Evolutionary conservation across 2,329 filamentous ascomycete genomes (phyloP).

Genomic region (Sporothrix protearum): DNA sequence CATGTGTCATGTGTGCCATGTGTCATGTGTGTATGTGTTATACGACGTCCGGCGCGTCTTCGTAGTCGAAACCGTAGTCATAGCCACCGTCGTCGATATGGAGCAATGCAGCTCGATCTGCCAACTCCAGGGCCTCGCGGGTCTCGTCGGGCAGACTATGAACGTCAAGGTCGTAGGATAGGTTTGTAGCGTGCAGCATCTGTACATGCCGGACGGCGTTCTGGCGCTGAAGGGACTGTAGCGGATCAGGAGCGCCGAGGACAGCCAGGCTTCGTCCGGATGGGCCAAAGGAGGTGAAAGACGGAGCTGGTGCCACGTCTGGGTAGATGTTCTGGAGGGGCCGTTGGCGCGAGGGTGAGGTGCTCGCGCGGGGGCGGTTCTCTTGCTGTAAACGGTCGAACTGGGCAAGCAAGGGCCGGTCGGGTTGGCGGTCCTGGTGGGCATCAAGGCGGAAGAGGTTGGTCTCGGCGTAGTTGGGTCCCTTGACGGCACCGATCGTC

Average conservation of each 20-base stretch:
- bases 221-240: neutral
- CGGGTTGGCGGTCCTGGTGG: conserved; percentile 45
- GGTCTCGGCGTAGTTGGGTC: conserved; percentile 48
- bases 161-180: conserved; percentile 23
- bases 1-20: neutral
- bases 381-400: conserved; percentile 46
- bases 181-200: conserved; percentile 19
- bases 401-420: conserved; percentile 44
- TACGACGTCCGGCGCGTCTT: conserved; percentile 25
- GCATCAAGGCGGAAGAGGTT: conserved; percentile 47
- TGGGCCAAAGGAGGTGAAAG: neutral
- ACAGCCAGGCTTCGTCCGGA: neutral
- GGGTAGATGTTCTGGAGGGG: neutral
- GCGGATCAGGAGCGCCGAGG: neutral
- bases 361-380: conserved; percentile 30
- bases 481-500: conserved; percentile 55
- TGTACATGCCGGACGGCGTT: neutral
- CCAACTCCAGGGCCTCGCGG: conserved; percentile 26
- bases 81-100: conserved; percentile 14
- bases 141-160: conserved; percentile 26
- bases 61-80: conserved; percentile 30
- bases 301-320: neutral
- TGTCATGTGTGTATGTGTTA: neutral
- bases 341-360: neutral
- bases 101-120: conserved; percentile 27